phyloP scores from a whole-genome alignment of 768 basidiomycete species.

The Lactarius quietus region DNA sequence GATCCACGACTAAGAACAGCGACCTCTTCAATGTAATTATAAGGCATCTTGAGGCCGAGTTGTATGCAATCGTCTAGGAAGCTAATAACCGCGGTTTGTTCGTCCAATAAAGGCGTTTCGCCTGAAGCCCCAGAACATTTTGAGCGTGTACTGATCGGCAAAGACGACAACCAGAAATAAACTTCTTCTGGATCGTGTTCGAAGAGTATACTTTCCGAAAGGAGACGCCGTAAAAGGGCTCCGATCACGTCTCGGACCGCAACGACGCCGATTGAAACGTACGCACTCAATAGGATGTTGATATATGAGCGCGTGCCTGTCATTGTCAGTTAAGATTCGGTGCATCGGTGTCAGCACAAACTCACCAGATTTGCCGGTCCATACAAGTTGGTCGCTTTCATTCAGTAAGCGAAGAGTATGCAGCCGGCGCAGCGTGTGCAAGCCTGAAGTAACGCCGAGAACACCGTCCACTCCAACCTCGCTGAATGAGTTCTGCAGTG shows the following conservation, averaged over 20 bases:
- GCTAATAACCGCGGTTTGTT: conserved; percentile 50
- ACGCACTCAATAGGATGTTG: conserved; percentile 65
- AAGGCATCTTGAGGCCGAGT: conserved; percentile 76
- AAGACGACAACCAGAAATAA: conserved; percentile 63
- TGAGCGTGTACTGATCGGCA: conserved; percentile 47
- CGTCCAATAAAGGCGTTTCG: conserved; percentile 49
- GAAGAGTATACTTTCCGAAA: conserved; percentile 74
- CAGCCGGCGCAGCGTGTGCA: conserved; percentile 63
- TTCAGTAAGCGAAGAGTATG: conserved; percentile 74
- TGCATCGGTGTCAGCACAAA: neutral
- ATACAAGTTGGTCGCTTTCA: conserved; percentile 75
- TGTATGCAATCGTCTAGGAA: conserved; percentile 89
- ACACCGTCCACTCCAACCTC: conserved; percentile 30
- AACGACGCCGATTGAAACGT: conserved; percentile 46
- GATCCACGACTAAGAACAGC: conserved; percentile 33
- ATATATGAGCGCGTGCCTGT: conserved; percentile 53
- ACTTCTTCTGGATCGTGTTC: conserved; percentile 73
- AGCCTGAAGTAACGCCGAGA: conserved; percentile 34
- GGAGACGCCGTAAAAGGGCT: conserved; percentile 57
- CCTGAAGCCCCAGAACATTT: conserved; percentile 46
- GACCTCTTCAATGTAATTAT: conserved; percentile 79
- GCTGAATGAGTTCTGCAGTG: conserved; percentile 50
- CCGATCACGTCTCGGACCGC: conserved; percentile 52
- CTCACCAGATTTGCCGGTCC: conserved; percentile 57
- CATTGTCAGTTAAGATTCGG: neutral